Percentiles rank a stretch among this genome's conserved stretches.
Conservation (phyloP, 2,329 filamentous ascomycete species). For the Davidsoniella eucalypti region DNA sequence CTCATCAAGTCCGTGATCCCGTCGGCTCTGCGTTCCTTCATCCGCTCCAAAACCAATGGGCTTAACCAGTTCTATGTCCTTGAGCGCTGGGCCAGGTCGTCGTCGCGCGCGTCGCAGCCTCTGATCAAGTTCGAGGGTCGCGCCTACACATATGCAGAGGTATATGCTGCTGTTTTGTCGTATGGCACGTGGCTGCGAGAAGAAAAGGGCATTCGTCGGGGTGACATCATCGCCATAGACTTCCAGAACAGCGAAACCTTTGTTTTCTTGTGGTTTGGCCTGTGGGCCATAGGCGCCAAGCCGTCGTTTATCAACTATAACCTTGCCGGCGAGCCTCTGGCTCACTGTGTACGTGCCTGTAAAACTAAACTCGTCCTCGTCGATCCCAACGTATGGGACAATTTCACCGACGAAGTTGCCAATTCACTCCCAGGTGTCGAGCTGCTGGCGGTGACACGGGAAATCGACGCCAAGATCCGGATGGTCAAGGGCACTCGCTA, state of each 20-base stretch:
- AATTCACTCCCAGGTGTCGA: constrained; percentile 32
- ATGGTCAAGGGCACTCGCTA: constrained; percentile 36
- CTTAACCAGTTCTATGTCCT: constrained; percentile 61
- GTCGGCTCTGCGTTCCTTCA: constrained; percentile 7
- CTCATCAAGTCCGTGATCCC: constrained; percentile 40
- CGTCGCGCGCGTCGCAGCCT: constrained; percentile 32
- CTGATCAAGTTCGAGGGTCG: constrained; percentile 54
- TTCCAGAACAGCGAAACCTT: constrained; percentile 70
- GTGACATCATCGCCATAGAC: constrained; percentile 65
- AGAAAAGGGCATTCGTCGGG: constrained; percentile 43
- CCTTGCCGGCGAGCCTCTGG: constrained; percentile 49
- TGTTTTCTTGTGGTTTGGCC: constrained; percentile 55
- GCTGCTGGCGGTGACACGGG: constrained; percentile 44
- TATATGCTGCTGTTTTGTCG: constrained; percentile 52
- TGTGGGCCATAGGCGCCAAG: constrained; percentile 70
- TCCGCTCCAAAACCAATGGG: constrained; percentile 28
- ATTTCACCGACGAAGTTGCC: constrained; percentile 41
- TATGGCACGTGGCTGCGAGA: constrained; percentile 62
- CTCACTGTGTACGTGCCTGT: constrained; percentile 57
- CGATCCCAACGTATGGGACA: constrained; percentile 32
- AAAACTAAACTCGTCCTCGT: constrained; percentile 51
- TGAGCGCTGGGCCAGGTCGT: constrained; percentile 44
- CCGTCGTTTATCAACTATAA: constrained; percentile 87
- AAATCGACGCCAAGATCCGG: constrained; percentile 37
- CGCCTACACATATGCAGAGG: constrained; percentile 57